A percentile compares a stretch with the other conserved stretches of the same genome.
Evolutionary conservation across 495 filamentous ascomycete species (phyloP).

Genomic region (Tuber microsphaerosporum): DNA sequence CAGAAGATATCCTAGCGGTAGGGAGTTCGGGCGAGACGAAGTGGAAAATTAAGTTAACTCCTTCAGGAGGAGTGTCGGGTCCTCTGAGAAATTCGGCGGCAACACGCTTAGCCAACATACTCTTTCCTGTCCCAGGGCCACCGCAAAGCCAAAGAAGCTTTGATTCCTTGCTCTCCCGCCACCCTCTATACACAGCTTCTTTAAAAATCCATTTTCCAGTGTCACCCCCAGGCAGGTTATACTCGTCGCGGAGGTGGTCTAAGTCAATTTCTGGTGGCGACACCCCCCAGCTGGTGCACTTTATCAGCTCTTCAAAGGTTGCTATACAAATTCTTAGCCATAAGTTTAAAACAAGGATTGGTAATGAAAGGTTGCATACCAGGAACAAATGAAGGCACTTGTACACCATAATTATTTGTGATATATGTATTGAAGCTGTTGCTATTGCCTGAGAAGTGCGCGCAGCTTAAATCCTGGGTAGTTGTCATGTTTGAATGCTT

Average conservation of each 20-base stretch:
- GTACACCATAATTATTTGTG: background rate
- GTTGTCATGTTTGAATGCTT: background rate
- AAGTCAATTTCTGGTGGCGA: background rate
- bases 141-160: background rate
- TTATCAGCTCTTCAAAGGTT: background rate
- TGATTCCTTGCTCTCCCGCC: background rate
- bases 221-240: background rate
- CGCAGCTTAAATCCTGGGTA: background rate
- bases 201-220: background rate
- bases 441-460: background rate
- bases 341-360: too few relatives aligned
- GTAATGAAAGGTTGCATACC: too few relatives aligned
- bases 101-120: background rate
- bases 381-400: too few relatives aligned
- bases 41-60: too few relatives aligned
- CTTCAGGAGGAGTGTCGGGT: too few relatives aligned
- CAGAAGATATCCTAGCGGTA: too few relatives aligned
- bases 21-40: too few relatives aligned
- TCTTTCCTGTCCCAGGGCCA: background rate
- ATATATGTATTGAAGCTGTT: background rate
- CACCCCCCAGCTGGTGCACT: background rate
- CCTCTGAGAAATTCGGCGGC: too few relatives aligned
- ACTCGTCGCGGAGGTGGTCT: background rate
- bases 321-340: too few relatives aligned
- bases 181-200: background rate